Base-by-base conservation (phyloP, 2,329 filamentous ascomycete genomes). In the Aspergillus sp. region DNA sequence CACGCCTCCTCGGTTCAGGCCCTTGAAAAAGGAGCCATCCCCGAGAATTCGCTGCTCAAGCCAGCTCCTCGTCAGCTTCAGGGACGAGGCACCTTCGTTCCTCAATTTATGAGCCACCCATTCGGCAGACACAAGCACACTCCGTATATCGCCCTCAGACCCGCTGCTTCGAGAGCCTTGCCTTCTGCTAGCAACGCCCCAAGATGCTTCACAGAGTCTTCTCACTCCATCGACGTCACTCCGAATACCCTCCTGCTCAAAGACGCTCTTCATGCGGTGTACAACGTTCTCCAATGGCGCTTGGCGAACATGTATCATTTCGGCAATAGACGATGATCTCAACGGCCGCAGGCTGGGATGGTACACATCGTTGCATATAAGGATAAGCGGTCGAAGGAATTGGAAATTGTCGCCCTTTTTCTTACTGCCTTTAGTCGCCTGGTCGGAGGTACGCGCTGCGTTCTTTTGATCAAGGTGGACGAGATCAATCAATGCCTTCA, bases 301-400 rank as follows among this genome's bases (percentile, higher is more conserved):
- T 48, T 91, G 91, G 29, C 89, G 84, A 20, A 94, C 81, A 51
- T 93, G 86, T 14, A 98, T 80, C 24, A 96, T 78, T 56, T 98
- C 91, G 0, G 89, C 91, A 30, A 91, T 64, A 4, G 69, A 77
- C 0, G 86, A 88, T 42, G 89, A 82, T n/a, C 91, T 78, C 5
- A 98, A 68, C 0, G 85, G 86, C 16, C 86, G 75, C 25, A 98
- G 70, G 13, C 88, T 84, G 3, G 89, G 80, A 46, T 94, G 86
- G 52, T 98, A 98, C 1, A 96, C 78, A 56, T 98, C 93, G 49
- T 98, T 98, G 66, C 91, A 98, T 47, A 98, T 91, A 29, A 98
- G 69, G 31, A 98, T 86, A 17, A 98, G 68, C 0, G 91, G 91
- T 28, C 91, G 74, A 61, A 93, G 74, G 40, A 95, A 72, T 26